These are phyloP conservation scores for Fusarium sp. DNA, from an alignment of 2,329 filamentous ascomycete genomes.

Conservation along the genomic window DNA sequence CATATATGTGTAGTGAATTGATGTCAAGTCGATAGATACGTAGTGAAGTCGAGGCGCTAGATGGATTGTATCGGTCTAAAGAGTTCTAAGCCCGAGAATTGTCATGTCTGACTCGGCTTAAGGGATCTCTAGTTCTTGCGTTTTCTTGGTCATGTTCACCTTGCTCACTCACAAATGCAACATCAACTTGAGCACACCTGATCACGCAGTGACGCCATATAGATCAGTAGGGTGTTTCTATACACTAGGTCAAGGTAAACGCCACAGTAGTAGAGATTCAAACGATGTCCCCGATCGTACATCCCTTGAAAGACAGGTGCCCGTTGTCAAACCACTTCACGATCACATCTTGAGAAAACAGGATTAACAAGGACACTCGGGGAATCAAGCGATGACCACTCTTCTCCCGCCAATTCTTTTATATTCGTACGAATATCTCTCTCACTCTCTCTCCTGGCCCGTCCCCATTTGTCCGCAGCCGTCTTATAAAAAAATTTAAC, in stretches of 20 bases:
- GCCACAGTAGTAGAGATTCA: constrained; percentile 36
- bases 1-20: not conserved
- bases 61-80: too few relatives aligned
- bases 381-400: constrained; percentile 5
- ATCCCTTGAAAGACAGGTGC: not conserved
- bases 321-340: constrained; percentile 9
- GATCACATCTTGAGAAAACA: constrained; percentile 6
- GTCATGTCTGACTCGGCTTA: too few relatives aligned
- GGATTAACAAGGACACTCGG: not conserved
- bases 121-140: too few relatives aligned
- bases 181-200: too few relatives aligned
- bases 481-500: constrained; percentile 25
- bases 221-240: constrained; percentile 47
- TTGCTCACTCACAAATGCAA: too few relatives aligned
- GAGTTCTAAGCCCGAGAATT: too few relatives aligned
- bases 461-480: constrained; percentile 13
- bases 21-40: not conserved
- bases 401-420: constrained; percentile 23
- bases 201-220: not conserved
- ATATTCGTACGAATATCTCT: constrained; percentile 25
- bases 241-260: constrained; percentile 52
- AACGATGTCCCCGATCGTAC: constrained; percentile 13
- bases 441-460: constrained; percentile 11
- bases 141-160: too few relatives aligned
- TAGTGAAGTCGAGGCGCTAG: not conserved